Conservation (phyloP, 176 grass and related monocot species). For the barley (Hordeum vulgare) region MorexV3_pseudomolecules_assembly NC_058522.1:229603781-229604280, state of each 20-base stretch:
- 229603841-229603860: background rate
- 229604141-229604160: background rate
- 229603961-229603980: constrained; percentile 4
- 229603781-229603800: background rate
- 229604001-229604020: background rate
- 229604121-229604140: background rate
- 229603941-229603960: constrained; percentile 14
- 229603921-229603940: background rate
- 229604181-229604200: background rate
- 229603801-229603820: constrained; percentile 5
- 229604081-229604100: background rate
- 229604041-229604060: background rate
- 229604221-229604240: background rate
- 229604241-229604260: background rate
- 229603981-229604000: background rate
- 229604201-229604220: background rate
- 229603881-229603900: background rate
- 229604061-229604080: background rate
- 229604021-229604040: constrained; percentile 1
- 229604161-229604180: background rate
- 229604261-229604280: background rate
- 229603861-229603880: background rate
- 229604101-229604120: background rate
- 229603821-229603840: constrained; percentile 1
- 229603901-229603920: background rate